Evolutionary conservation across 1,139 yeast genomes (phyloP).

Genomic region (Taiozyma sp.): DNA sequence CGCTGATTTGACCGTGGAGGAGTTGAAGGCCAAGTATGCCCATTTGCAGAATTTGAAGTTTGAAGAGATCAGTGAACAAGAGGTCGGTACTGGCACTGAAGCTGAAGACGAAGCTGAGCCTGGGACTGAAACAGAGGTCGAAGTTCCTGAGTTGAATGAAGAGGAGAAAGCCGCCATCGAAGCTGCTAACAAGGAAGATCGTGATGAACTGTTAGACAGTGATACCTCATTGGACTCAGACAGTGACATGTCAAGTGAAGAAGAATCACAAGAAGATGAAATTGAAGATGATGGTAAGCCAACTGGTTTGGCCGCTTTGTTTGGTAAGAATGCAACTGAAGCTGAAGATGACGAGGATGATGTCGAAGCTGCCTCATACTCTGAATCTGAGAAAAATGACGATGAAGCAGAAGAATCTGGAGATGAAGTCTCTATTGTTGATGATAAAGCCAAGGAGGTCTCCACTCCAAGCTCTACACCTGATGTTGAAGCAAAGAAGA

Average conservation of each 20-base stretch:
- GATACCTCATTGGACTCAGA: slow-evolving; percentile 22
- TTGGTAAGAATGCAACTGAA: slow-evolving; percentile 12
- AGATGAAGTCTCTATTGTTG: slow-evolving; percentile 17
- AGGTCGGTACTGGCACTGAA: slow-evolving; percentile 22
- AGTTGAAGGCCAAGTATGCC: slow-evolving; percentile 62
- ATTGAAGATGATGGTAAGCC: slow-evolving; percentile 8
- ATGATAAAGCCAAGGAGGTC: slow-evolving; percentile 12
- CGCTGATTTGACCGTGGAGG: slow-evolving; percentile 57
- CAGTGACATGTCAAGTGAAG: slow-evolving; percentile 12
- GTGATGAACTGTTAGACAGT: slow-evolving; percentile 22
- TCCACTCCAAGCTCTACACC: slow-evolving; percentile 27
- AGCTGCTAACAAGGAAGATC: slow-evolving; percentile 18
- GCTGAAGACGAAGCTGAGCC: slow-evolving; percentile 19
- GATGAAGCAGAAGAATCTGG: slow-evolving; percentile 13
- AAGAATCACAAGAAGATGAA: slow-evolving; percentile 3
- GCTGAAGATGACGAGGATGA: slow-evolving; percentile 23
- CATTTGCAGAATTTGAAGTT: slow-evolving; percentile 35
- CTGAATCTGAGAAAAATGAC: slow-evolving; percentile 13
- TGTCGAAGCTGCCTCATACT: slow-evolving; percentile 15
- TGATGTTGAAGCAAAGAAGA: slow-evolving; percentile 14
- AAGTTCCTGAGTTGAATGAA: slow-evolving; percentile 21
- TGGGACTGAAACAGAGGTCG: slow-evolving; percentile 18
- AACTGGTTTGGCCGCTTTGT: slow-evolving; percentile 24
- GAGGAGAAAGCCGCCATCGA: slow-evolving; percentile 22
- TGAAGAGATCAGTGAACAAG: slow-evolving; percentile 21